phyloP scores from a whole-genome alignment of 78 protist genomes.

The Dictyostelium firmibasis region DNA sequence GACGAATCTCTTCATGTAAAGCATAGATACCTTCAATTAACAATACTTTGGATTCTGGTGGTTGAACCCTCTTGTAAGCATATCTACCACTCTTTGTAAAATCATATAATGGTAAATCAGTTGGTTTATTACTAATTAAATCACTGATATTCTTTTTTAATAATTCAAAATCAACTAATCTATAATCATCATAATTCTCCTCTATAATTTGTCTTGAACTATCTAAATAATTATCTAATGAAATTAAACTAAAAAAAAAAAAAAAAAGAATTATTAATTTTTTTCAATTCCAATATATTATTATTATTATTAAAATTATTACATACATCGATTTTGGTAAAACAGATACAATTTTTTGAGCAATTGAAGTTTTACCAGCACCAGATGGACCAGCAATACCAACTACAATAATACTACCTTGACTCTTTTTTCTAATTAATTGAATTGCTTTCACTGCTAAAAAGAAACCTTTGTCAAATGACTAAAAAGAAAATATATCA shows the following conservation, averaged over 20 bases:
- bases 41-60: constrained; percentile 73
- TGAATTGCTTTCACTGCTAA: constrained; percentile 70
- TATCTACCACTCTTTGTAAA: constrained; percentile 80
- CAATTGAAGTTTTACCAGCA: constrained; percentile 75
- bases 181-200: constrained; percentile 85
- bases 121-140: constrained; percentile 28
- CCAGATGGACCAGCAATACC: constrained; percentile 87
- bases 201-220: constrained; percentile 79
- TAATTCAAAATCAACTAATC: constrained; percentile 80
- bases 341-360: constrained; percentile 66
- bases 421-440: constrained; percentile 50
- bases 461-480: constrained; percentile 82
- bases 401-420: constrained; percentile 33
- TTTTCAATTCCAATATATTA: too few species aligned
- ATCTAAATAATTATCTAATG: constrained; percentile 85
- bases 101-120: constrained; percentile 80
- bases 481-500: not conserved
- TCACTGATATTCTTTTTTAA: constrained; percentile 79
- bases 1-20: constrained; percentile 76
- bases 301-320: not conserved
- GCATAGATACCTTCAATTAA: constrained; percentile 84
- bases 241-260: constrained; percentile 46
- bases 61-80: constrained; percentile 71
- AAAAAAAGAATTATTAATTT: not conserved
- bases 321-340: constrained; percentile 69